phyloP scores from a whole-genome alignment of 805 yeast species.

The Saccharomycopsis amapae region DNA sequence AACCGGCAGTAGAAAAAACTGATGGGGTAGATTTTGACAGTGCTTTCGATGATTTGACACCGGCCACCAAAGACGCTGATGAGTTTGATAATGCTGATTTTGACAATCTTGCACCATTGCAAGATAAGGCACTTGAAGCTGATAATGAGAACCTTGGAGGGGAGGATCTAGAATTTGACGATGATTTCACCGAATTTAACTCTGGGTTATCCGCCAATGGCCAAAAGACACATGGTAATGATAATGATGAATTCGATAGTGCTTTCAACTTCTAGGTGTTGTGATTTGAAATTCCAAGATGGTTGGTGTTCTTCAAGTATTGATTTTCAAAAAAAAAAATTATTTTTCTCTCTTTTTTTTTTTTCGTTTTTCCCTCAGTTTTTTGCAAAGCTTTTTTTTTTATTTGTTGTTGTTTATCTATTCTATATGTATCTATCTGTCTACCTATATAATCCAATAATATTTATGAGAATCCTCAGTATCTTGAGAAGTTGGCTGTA shows the following conservation, averaged over 20 bases:
- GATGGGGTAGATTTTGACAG: constrained; percentile 21
- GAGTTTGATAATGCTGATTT: constrained; percentile 1
- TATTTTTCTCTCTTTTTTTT: too few relatives aligned
- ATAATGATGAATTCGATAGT: constrained; percentile 21
- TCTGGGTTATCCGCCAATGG: not conserved
- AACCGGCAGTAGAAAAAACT: constrained; percentile 29
- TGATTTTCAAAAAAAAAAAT: too few relatives aligned
- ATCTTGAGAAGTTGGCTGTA: too few relatives aligned
- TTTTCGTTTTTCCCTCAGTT: too few relatives aligned
- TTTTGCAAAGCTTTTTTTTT: too few relatives aligned
- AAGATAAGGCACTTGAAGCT: constrained; percentile 1
- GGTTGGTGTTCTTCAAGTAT: too few relatives aligned
- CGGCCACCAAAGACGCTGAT: constrained; percentile 10
- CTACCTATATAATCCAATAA: too few relatives aligned
- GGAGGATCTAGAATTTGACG: constrained; percentile 13
- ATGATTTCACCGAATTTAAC: constrained; percentile 14
- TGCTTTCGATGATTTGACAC: constrained; percentile 6
- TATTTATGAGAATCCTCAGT: too few relatives aligned
- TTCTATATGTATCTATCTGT: too few relatives aligned
- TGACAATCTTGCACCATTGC: constrained; percentile 1
- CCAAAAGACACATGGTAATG: constrained; percentile 8
- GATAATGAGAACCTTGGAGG: constrained; percentile 4
- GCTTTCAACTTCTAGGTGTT: constrained; percentile 16
- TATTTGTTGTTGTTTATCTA: too few relatives aligned
- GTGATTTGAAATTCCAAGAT: too few relatives aligned